Evolutionary conservation across 495 filamentous ascomycete species (phyloP).

Genomic region (Penicillium chermesinum): DNA sequence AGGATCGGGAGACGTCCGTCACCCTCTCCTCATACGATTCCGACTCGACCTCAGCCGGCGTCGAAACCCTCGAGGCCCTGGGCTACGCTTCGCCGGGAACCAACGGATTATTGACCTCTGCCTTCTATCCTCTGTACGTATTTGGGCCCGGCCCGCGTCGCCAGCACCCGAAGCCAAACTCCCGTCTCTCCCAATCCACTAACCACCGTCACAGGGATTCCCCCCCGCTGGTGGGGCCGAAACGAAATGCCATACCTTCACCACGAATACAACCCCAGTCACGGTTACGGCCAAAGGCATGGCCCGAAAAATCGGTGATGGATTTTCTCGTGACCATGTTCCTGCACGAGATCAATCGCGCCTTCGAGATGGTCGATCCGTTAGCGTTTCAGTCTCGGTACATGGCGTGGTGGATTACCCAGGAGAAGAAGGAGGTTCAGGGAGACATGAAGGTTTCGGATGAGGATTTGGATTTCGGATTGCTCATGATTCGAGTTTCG

Average conservation of each 20-base stretch:
- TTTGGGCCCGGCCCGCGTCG: not conserved
- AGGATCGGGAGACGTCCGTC: conserved; percentile 7
- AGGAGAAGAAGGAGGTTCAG: conserved; percentile 2
- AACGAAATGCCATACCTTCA: not conserved
- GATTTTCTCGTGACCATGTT: conserved; percentile 19
- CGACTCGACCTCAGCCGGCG: conserved; percentile 3
- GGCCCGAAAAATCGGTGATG: conserved; percentile 10
- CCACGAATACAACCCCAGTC: not conserved
- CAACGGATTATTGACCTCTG: not conserved
- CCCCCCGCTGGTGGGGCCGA: not conserved
- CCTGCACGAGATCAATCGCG: conserved; percentile 12
- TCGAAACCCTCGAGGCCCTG: conserved; percentile 4
- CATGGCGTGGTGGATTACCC: conserved; percentile 10
- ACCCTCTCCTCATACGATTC: conserved; percentile 15
- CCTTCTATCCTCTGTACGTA: conserved; percentile 6
- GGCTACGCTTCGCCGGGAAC: conserved; percentile 1
- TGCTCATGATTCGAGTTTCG: conserved; percentile 17
- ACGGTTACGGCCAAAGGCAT: conserved; percentile 4
- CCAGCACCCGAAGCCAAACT: not conserved
- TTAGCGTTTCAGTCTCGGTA: conserved; percentile 14
- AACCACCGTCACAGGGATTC: not conserved
- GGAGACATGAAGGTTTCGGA: conserved; percentile 2
- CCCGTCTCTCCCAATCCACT: not conserved
- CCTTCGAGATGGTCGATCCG: conserved; percentile 11
- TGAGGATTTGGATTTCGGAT: conserved; percentile 15